Conservation (phyloP, 1,284 basidiomycete species). For the Sparassis latifolia region DNA sequence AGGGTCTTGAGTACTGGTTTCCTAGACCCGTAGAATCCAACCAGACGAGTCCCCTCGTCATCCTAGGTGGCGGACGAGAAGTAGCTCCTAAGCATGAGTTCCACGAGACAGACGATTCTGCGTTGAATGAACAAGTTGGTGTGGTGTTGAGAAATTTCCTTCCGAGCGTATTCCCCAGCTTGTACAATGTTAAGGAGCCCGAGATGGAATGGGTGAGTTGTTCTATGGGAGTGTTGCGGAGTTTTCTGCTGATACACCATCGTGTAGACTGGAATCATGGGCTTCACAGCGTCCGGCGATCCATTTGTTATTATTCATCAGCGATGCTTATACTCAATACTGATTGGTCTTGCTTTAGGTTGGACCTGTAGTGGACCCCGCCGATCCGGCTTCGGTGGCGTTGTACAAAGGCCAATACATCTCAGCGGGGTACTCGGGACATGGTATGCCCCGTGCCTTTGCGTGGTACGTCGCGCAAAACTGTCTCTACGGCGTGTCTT, state of each 20-base stretch:
- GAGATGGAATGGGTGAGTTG: slow-evolving; percentile 71
- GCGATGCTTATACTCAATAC: background rate
- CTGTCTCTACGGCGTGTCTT: background rate
- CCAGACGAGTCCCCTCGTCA: slow-evolving; percentile 44
- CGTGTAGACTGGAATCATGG: slow-evolving; percentile 76
- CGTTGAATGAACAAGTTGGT: slow-evolving; percentile 41
- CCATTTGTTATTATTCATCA: slow-evolving; percentile 53
- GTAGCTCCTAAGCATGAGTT: slow-evolving; percentile 39
- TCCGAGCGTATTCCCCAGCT: slow-evolving; percentile 50
- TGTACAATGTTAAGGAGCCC: slow-evolving; percentile 40
- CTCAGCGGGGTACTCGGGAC: slow-evolving; percentile 69
- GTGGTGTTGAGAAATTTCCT: slow-evolving; percentile 49
- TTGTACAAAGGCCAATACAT: slow-evolving; percentile 59
- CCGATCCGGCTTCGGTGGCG: slow-evolving; percentile 11
- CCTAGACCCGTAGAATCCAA: slow-evolving; percentile 46
- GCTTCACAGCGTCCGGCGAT: slow-evolving; percentile 54
- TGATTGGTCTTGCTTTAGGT: slow-evolving; percentile 38
- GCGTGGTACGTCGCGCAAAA: slow-evolving; percentile 45
- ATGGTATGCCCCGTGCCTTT: slow-evolving; percentile 77
- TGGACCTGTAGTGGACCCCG: slow-evolving; percentile 46
- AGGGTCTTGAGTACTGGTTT: slow-evolving; percentile 74
- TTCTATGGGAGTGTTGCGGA: background rate
- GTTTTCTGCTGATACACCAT: background rate
- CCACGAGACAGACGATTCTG: slow-evolving; percentile 57
- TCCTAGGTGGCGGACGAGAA: slow-evolving; percentile 70